Evolutionary conservation across 148 eudicot species (phyloP).

Genomic region (Chenopodium quinoa): DNA sequence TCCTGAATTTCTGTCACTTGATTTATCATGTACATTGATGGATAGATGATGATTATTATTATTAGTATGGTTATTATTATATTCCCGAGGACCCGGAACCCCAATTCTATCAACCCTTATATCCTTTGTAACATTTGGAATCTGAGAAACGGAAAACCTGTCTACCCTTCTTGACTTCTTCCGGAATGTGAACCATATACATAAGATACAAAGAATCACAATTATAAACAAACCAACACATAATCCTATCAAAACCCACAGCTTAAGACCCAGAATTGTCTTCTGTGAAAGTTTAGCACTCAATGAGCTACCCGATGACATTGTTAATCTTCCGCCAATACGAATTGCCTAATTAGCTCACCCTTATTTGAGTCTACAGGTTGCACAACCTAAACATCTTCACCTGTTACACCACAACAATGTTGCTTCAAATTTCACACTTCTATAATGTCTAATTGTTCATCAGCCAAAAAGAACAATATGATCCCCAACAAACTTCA

Average conservation of each 20-base stretch:
- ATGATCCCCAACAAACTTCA: neutral
- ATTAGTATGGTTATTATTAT: conserved; percentile 24
- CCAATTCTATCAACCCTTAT: conserved; percentile 71
- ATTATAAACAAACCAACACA: conserved; percentile 65
- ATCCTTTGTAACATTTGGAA: conserved; percentile 81
- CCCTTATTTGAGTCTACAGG: conserved; percentile 8
- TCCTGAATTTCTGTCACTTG: conserved; percentile 61
- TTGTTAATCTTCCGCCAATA: conserved; percentile 6
- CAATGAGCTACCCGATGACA: conserved; percentile 29
- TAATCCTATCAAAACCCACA: conserved; percentile 68
- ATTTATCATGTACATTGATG: conserved; percentile 44
- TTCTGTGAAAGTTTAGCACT: conserved; percentile 34
- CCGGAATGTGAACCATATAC: conserved; percentile 53
- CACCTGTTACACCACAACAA: conserved; percentile 26
- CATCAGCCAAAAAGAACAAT: neutral
- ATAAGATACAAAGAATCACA: conserved; percentile 55
- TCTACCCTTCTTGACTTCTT: conserved; percentile 48
- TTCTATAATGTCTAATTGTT: neutral
- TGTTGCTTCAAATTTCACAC: neutral
- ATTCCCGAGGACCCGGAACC: conserved; percentile 36
- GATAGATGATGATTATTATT: conserved; percentile 23
- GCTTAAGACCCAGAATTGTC: conserved; percentile 43
- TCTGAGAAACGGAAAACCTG: conserved; percentile 46
- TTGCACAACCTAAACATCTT: conserved; percentile 27
- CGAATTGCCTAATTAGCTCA: conserved; percentile 7